Evolutionary conservation across 805 yeast species (phyloP), one percentile per base, ranked within the genome.

Genomic region (Wickerhamiella occidentalis): DNA sequence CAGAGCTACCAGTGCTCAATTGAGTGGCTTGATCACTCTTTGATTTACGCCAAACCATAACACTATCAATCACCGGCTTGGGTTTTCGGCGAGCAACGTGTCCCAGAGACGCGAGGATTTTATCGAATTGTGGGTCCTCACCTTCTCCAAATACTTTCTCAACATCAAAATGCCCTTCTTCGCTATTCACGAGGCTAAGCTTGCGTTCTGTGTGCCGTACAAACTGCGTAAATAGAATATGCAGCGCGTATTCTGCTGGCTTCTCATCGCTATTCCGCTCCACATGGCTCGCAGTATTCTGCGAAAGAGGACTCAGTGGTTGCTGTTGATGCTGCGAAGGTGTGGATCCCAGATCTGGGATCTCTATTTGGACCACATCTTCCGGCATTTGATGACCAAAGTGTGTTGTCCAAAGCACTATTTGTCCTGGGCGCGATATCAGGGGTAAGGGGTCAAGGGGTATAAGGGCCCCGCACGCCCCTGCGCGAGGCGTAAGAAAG

Each of bases 41-140:
- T 1, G 90, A 78, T 62, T 90, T 85, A 52, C 97, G 75, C 99
- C 99, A 92, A 62, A 85, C 88, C 97, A 92, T 88, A 52, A 92
- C 95, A 6, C 95, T 86, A 64, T 92, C 99, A 29, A 94, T 87
- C 1, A 92, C 96, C 0, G 96, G 95, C 60, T 86, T 88, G 0
- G 97, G 96, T 56, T 86, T 85, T 22, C 81, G 73, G 50, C 86
- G 74, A 1, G 98, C 94, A 35, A 92, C 85, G 62, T 85, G 85
- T 7, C 98, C 98, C 49, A 92, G 68, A 0, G 96, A 83, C 13
- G 78, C 78, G 18, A 94, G 77, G 47, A 87, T 84, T 58, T 83
- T 78, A 64, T 92, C 98, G 61, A 92, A 90, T 18, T 75, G 77
- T 0, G 83, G 80, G 59, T 92, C 97, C 1, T 77, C 79, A 1